Percentiles rank a stretch among this genome's conserved stretches.
Conservation (phyloP, 192 early-diverging fungal species). For the Mortierella alpina region DNA sequence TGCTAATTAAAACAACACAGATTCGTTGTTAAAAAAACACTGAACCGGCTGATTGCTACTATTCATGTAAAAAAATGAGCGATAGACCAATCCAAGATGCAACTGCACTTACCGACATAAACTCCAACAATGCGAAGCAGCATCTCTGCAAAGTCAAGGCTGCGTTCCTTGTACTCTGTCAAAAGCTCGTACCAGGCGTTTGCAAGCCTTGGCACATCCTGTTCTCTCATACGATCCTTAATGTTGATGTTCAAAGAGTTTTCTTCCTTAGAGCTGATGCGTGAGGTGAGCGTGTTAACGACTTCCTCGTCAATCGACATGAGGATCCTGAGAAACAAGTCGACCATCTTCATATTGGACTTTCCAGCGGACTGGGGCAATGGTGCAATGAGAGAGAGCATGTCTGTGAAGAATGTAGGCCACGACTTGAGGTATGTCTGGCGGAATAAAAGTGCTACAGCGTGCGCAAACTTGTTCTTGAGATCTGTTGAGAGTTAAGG, state of each 20-base stretch:
- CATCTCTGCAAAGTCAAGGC: conserved; percentile 71
- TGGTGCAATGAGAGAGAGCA: conserved; percentile 73
- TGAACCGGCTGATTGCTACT: not conserved
- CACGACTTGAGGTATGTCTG: conserved; percentile 86
- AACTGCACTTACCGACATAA: conserved; percentile 71
- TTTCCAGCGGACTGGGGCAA: conserved; percentile 57
- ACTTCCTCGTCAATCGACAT: conserved; percentile 90
- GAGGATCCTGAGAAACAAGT: conserved; percentile 83
- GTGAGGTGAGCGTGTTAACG: conserved; percentile 75
- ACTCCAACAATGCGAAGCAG: conserved; percentile 81
- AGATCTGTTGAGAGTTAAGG: conserved; percentile 52
- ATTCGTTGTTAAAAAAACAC: not conserved
- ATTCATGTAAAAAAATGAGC: not conserved
- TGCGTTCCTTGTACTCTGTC: conserved; percentile 65
- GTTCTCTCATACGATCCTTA: conserved; percentile 91
- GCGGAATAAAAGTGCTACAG: conserved; percentile 83
- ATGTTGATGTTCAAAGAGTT: conserved; percentile 80
- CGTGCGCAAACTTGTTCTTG: conserved; percentile 87
- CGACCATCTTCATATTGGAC: conserved; percentile 66
- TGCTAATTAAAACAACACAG: conserved; percentile 44
- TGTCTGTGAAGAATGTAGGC: conserved; percentile 89
- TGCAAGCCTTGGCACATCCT: conserved; percentile 78
- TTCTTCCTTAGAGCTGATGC: conserved; percentile 69
- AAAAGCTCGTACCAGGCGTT: conserved; percentile 83
- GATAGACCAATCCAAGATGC: not conserved